A percentile compares a stretch with the other conserved stretches of the same genome.
phyloP scores from a whole-genome alignment of 148 eudicot species.

The Pouteria glomerata region DNA sequence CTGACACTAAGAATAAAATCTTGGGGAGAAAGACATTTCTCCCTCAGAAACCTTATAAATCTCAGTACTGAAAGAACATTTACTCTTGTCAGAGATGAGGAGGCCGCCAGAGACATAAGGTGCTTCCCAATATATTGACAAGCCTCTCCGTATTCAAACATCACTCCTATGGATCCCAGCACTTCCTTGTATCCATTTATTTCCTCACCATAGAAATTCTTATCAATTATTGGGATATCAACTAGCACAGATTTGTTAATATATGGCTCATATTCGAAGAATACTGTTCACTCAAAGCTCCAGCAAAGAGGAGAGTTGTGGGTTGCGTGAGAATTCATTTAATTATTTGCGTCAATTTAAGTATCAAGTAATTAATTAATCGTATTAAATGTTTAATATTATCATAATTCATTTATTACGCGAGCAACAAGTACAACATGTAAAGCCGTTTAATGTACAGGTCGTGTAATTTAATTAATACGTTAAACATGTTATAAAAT shows the following conservation, averaged over 20 bases:
- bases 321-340: too few relatives aligned
- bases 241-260: conserved; percentile 40
- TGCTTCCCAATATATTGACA: conserved; percentile 46
- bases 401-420: too few relatives aligned
- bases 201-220: conserved; percentile 31
- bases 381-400: too few relatives aligned
- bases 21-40: conserved; percentile 31
- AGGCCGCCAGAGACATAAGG: conserved; percentile 40
- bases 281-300: too few relatives aligned
- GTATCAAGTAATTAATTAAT: too few relatives aligned
- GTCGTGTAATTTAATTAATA: too few relatives aligned
- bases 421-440: too few relatives aligned
- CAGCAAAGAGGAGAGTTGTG: too few relatives aligned
- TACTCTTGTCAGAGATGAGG: conserved; percentile 27
- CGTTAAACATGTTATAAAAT: too few relatives aligned
- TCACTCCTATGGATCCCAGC: conserved; percentile 51
- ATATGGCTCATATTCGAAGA: too few relatives aligned
- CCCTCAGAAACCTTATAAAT: conserved; percentile 41
- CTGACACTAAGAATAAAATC: conserved; percentile 31
- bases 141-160: conserved; percentile 39
- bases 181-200: conserved; percentile 39
- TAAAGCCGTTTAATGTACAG: too few relatives aligned
- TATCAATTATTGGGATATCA: conserved; percentile 56
- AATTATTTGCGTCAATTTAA: too few relatives aligned
- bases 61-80: conserved; percentile 48